These are phyloP conservation scores for Saccharomycopsis selenospora DNA, from an alignment of 805 yeast genomes.

Conservation along the genomic window DNA sequence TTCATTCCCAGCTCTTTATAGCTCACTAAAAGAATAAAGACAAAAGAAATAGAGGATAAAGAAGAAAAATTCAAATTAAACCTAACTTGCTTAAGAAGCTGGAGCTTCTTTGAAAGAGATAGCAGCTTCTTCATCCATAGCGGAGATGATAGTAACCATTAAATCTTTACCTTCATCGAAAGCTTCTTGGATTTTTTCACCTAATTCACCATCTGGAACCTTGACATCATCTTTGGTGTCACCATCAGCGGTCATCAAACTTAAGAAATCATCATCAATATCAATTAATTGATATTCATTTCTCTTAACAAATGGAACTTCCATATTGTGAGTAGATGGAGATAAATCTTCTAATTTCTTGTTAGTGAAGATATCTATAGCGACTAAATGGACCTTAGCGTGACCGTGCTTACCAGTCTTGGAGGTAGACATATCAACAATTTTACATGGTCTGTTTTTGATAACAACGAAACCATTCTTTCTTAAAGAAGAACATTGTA, in stretches of 20 bases:
- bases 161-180: conserved; percentile 98
- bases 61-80: no score
- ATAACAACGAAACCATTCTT: conserved; percentile 99
- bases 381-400: conserved; percentile 99
- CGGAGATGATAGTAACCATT: conserved; percentile 90
- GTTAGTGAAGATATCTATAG: conserved; percentile 97
- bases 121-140: conserved; percentile 99
- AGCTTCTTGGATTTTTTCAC: conserved; percentile 84
- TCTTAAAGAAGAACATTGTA: conserved; percentile 99
- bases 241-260: conserved; percentile 95
- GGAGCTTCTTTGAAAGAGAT: conserved; percentile 99
- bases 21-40: no score
- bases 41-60: no score
- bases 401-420: conserved; percentile 99
- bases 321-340: conserved; percentile 99
- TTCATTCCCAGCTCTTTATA: no score
- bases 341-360: conserved; percentile 99
- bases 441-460: conserved; percentile 99
- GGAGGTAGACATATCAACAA: conserved; percentile 99
- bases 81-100: conserved; percentile 23
- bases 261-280: conserved; percentile 96
- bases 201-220: conserved; percentile 97
- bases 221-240: conserved; percentile 99
- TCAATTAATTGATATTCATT: conserved; percentile 94
- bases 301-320: conserved; percentile 96